phyloP scores from a whole-genome alignment of 2,329 filamentous ascomycete genomes.

The Neopestalotiopsis rosae region DNA sequence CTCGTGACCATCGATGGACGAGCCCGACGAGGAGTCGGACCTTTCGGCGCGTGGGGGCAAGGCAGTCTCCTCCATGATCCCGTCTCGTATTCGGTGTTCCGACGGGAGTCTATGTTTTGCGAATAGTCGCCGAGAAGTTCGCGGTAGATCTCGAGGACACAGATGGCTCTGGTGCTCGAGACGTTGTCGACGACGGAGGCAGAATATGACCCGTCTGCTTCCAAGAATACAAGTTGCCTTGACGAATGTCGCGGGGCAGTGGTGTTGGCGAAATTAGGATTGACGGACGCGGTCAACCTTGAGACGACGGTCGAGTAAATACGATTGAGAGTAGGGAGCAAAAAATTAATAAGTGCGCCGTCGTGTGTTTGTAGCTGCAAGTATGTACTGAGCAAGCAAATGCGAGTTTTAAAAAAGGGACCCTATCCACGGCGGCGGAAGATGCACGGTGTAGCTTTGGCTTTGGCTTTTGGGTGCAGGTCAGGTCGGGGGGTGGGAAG shows the following conservation, averaged over 20 bases:
- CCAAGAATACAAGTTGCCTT: background rate
- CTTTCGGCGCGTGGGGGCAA: conserved; percentile 5
- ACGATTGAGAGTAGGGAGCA: background rate
- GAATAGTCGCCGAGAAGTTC: background rate
- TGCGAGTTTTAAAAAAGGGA: background rate
- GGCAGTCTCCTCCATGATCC: background rate
- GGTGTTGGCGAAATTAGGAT: background rate
- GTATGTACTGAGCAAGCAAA: background rate
- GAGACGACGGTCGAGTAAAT: background rate
- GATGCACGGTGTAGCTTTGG: background rate
- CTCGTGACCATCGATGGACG: conserved; percentile 9
- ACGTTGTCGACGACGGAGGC: background rate
- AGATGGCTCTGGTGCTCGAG: background rate
- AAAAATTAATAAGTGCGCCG: background rate
- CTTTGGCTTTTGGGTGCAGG: background rate
- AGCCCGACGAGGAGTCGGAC: conserved; percentile 15
- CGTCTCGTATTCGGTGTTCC: background rate
- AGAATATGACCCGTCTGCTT: background rate
- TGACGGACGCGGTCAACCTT: background rate
- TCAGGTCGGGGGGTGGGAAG: background rate
- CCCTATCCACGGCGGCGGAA: background rate
- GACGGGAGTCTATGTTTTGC: background rate
- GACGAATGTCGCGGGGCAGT: background rate
- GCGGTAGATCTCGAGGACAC: background rate
- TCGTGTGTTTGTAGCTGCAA: background rate